Conservation (phyloP, 768 basidiomycete genomes). For the Thelephora ganbajun region DNA sequence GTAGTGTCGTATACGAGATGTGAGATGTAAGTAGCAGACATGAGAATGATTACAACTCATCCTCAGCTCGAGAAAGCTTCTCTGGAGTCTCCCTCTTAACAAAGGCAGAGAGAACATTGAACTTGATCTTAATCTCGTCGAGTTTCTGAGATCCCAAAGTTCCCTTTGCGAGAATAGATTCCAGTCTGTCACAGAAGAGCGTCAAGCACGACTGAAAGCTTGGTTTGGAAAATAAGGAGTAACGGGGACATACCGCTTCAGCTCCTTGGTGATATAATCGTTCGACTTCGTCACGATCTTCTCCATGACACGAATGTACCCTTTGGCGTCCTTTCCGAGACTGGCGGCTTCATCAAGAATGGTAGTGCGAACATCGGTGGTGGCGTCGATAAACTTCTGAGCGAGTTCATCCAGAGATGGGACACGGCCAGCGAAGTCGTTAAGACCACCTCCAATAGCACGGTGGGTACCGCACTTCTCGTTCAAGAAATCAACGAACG, state of each 20-base stretch:
- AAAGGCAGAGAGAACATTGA: conserved; percentile 71
- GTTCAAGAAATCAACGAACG: conserved; percentile 70
- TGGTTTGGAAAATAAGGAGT: conserved; percentile 7
- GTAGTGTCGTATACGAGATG: no score
- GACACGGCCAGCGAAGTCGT: conserved; percentile 68
- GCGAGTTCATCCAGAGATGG: conserved; percentile 68
- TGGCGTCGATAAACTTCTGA: conserved; percentile 53
- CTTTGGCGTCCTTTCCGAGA: conserved; percentile 41
- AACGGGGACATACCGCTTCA: conserved; percentile 46
- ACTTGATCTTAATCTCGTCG: conserved; percentile 88
- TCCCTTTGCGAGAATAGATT: conserved; percentile 64
- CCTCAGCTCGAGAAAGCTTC: not conserved
- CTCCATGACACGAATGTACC: conserved; percentile 87
- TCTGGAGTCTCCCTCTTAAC: conserved; percentile 13
- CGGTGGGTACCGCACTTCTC: conserved; percentile 79
- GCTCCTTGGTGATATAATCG: conserved; percentile 76
- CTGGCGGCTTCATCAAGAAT: conserved; percentile 48
- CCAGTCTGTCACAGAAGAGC: conserved; percentile 33
- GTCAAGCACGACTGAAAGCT: conserved; percentile 9
- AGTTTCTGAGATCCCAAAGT: conserved; percentile 65
- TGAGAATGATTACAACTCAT: not conserved
- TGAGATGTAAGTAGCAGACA: not conserved
- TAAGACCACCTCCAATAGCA: conserved; percentile 68
- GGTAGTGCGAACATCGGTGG: conserved; percentile 38
- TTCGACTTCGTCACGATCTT: conserved; percentile 61